A percentile compares a stretch with the other conserved stretches of the same genome.
Conservation (phyloP, 2,329 filamentous ascomycete species). For the Fusarium coicis region DNA sequence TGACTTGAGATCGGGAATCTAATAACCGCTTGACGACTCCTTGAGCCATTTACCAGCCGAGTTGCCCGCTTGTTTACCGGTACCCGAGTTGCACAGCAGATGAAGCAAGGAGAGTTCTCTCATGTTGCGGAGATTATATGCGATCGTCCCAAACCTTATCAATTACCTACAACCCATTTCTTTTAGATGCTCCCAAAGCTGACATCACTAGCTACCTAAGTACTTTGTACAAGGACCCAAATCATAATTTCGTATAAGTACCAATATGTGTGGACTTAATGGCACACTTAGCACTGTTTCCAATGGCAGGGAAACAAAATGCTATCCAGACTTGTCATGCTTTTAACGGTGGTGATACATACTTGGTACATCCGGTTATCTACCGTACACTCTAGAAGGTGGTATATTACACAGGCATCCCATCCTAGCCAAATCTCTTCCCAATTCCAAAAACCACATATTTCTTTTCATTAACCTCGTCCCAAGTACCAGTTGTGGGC, state of each 20-base stretch:
- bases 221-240: background rate
- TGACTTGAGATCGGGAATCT: background rate
- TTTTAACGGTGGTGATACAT: conserved; percentile 46
- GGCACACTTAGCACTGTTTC: background rate
- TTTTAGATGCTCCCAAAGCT: background rate
- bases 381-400: conserved; percentile 47
- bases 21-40: background rate
- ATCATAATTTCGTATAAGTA: background rate
- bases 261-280: background rate
- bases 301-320: background rate
- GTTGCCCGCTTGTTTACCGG: background rate
- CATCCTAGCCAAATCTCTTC: conserved; percentile 34
- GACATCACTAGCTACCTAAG: background rate
- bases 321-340: conserved; percentile 20
- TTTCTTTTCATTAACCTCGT: conserved; percentile 67
- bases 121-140: background rate
- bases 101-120: background rate
- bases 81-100: background rate
- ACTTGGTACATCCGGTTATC: conserved; percentile 44
- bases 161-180: background rate
- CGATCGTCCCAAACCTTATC: background rate
- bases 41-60: background rate
- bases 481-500: conserved; percentile 96
- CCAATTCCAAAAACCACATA: conserved; percentile 16
- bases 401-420: conserved; percentile 47